Conservation (phyloP, 2,329 filamentous ascomycete genomes). For the Zasmidium angulare region DNA sequence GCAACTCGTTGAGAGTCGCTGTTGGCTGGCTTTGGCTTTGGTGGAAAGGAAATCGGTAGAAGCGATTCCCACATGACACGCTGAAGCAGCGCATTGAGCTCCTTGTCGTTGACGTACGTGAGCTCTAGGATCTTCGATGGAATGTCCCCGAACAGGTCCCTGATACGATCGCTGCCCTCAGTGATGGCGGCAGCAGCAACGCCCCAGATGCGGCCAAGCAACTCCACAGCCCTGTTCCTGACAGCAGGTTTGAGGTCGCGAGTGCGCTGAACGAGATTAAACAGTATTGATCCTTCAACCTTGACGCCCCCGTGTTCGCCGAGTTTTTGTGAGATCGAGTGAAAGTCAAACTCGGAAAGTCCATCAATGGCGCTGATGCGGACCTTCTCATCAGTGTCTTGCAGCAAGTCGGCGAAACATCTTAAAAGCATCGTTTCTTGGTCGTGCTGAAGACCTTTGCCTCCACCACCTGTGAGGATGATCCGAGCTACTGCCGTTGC, state of each 20-base stretch:
- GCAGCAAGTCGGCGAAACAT: slow-evolving; percentile 71
- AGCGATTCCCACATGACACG: slow-evolving; percentile 83
- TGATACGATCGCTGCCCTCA: slow-evolving; percentile 74
- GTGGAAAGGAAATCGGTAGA: slow-evolving; percentile 85
- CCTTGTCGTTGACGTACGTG: slow-evolving; percentile 84
- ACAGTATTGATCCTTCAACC: slow-evolving; percentile 74
- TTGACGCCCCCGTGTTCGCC: slow-evolving; percentile 72
- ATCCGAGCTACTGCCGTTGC: slow-evolving; percentile 81
- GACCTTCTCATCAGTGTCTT: slow-evolving; percentile 87
- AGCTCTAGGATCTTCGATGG: slow-evolving; percentile 83
- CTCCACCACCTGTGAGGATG: slow-evolving; percentile 84
- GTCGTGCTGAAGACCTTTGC: slow-evolving; percentile 79
- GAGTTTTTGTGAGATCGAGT: slow-evolving; percentile 78
- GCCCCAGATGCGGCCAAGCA: slow-evolving; percentile 88
- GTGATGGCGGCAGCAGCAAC: slow-evolving; percentile 85
- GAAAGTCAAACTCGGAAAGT: slow-evolving; percentile 76
- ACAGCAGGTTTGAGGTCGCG: slow-evolving; percentile 82
- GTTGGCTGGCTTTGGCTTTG: slow-evolving; percentile 51
- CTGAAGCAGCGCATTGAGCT: slow-evolving; percentile 82
- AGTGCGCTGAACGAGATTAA: slow-evolving; percentile 79
- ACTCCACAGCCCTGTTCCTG: slow-evolving; percentile 80
- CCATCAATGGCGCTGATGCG: slow-evolving; percentile 84
- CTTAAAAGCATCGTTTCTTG: slow-evolving; percentile 76
- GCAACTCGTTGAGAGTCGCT: slow-evolving; percentile 61
- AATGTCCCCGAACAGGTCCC: slow-evolving; percentile 72